Conservation (phyloP, 2,329 filamentous ascomycete species). For the Chaetomium sp. region DNA sequence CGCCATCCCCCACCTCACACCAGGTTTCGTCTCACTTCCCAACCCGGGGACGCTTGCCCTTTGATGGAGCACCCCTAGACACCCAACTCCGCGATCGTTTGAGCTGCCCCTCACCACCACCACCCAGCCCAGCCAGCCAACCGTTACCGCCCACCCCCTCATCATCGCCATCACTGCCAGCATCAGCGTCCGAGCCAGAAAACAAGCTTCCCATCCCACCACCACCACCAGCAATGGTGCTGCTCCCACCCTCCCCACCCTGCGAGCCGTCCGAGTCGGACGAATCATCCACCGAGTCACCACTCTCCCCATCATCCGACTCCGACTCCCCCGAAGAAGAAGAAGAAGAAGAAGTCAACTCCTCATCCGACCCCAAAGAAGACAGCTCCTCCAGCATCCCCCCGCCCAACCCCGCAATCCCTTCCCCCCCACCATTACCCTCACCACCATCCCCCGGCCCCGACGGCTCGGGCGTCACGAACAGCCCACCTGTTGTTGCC, state of each 20-base stretch:
- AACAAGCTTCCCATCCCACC: background rate
- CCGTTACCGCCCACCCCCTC: background rate
- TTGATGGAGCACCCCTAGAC: background rate
- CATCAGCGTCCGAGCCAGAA: background rate
- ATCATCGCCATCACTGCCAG: background rate
- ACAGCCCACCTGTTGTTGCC: background rate
- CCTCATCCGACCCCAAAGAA: background rate
- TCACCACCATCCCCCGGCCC: background rate
- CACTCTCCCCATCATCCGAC: background rate
- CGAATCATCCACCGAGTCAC: background rate
- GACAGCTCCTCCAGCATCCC: background rate
- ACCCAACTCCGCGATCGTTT: background rate
- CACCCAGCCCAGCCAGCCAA: background rate
- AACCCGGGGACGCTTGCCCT: background rate
- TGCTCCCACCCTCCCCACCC: background rate
- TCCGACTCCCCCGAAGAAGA: no score
- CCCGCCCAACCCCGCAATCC: no score
- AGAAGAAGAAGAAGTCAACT: background rate
- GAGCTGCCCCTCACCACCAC: background rate
- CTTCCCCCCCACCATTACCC: no score
- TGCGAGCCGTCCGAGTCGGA: background rate
- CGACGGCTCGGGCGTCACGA: conserved; percentile 10
- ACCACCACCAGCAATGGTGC: background rate
- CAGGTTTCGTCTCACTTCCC: background rate
- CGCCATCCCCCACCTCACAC: background rate